phyloP scores from a whole-genome alignment of 192 early-diverging fungal species.

The Coemansia sp. region DNA sequence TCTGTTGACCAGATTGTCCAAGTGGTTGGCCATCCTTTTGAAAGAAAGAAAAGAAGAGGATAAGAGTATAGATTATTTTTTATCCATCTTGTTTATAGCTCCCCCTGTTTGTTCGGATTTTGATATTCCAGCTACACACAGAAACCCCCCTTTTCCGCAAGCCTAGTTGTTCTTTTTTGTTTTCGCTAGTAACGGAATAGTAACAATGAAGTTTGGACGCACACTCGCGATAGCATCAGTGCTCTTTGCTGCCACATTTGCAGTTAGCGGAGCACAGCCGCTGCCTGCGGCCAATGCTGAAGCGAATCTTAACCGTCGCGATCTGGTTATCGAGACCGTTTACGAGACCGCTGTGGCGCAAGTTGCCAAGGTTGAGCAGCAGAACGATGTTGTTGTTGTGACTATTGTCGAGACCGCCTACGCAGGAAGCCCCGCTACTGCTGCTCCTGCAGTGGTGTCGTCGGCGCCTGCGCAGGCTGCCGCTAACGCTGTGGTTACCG shows the following conservation, averaged over 20 bases:
- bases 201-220: slow-evolving; percentile 37
- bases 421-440: background rate
- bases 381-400: slow-evolving; percentile 17
- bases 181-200: background rate
- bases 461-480: background rate
- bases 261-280: slow-evolving; percentile 22
- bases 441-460: slow-evolving; percentile 13
- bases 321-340: slow-evolving; percentile 22
- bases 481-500: background rate
- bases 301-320: background rate
- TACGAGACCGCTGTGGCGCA: slow-evolving; percentile 17
- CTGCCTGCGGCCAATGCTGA: background rate
- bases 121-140: no score
- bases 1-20: slow-evolving; percentile 39
- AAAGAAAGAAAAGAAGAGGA: background rate
- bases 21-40: background rate
- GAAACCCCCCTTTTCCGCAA: no score
- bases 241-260: slow-evolving; percentile 27
- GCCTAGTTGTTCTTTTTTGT: background rate
- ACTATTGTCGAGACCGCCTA: slow-evolving; percentile 25
- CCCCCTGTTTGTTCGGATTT: no score
- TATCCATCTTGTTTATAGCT: background rate
- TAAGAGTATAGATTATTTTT: slow-evolving; percentile 8
- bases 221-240: slow-evolving; percentile 30
- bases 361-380: background rate